Conservation (phyloP, 2,329 filamentous ascomycete genomes). For the Neodidymelliopsis sp. region DNA sequence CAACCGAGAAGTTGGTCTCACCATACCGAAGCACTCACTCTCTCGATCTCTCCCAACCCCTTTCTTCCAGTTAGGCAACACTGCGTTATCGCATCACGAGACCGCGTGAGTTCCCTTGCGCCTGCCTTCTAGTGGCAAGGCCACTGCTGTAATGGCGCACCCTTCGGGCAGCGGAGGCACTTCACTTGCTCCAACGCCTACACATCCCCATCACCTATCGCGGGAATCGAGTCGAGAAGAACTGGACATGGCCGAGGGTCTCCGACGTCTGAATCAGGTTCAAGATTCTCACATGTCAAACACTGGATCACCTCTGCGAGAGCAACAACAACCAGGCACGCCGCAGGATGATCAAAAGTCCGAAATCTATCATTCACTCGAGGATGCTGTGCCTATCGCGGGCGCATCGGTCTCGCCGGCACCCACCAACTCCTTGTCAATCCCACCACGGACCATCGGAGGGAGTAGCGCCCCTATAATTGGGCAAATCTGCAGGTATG, state of each 20-base stretch:
- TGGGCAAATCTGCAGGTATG: conserved; percentile 77
- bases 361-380: conserved; percentile 52
- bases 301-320: conserved; percentile 22
- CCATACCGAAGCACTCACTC: conserved; percentile 1
- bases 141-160: conserved; percentile 36
- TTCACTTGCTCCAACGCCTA: conserved; percentile 47
- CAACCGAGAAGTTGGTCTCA: conserved; percentile 6
- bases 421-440: conserved; percentile 28
- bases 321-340: conserved; percentile 27
- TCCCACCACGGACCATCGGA: conserved; percentile 23
- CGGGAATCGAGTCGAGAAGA: conserved; percentile 58
- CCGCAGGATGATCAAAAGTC: conserved; percentile 32
- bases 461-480: conserved; percentile 52
- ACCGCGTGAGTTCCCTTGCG: conserved; percentile 8
- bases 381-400: conserved; percentile 46
- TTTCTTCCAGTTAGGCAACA: conserved; percentile 27
- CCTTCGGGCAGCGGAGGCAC: conserved; percentile 44
- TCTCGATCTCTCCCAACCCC: conserved; percentile 1
- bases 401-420: conserved; percentile 32
- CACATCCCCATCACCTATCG: conserved; percentile 49
- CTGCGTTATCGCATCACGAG: conserved; percentile 25
- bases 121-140: conserved; percentile 18
- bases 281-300: conserved; percentile 43
- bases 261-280: conserved; percentile 54
- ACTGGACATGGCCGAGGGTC: conserved; percentile 58